Conservation (phyloP, 2,329 filamentous ascomycete species). For the Blastomyces silverae region DNA sequence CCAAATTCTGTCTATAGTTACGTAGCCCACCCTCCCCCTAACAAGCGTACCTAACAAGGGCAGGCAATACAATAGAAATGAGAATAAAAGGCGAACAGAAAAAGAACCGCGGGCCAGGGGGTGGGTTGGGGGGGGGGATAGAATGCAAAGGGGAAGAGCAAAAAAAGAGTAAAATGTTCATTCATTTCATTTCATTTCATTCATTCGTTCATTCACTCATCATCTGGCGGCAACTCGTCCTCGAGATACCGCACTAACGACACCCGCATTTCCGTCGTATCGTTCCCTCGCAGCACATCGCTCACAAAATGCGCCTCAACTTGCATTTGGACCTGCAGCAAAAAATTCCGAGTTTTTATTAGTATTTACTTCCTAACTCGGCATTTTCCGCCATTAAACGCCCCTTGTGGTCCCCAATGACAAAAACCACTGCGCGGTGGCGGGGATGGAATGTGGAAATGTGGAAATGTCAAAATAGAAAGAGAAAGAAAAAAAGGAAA, state of each 20-base stretch:
- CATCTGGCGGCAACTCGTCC: slow-evolving; percentile 92
- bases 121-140: too few relatives aligned
- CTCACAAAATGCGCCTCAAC: slow-evolving; percentile 95
- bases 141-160: slow-evolving; percentile 3
- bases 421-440: slow-evolving; percentile 11
- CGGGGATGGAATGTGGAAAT: slow-evolving; percentile 3
- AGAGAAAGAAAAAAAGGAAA: background rate
- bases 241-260: slow-evolving; percentile 90
- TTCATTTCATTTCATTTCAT: background rate
- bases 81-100: background rate
- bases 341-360: slow-evolving; percentile 15
- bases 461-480: background rate
- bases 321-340: slow-evolving; percentile 75
- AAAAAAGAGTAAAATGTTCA: background rate
- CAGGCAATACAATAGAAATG: background rate
- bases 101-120: too few relatives aligned
- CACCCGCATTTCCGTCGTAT: slow-evolving; percentile 95
- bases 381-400: background rate
- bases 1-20: too few relatives aligned
- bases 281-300: slow-evolving; percentile 84
- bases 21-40: background rate
- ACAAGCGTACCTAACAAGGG: background rate
- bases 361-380: slow-evolving; percentile 6
- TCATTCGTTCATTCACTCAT: slow-evolving; percentile 57
- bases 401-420: slow-evolving; percentile 13